These are phyloP conservation scores for Trichophyton rubrum DNA, from an alignment of 2,329 filamentous ascomycete genomes.

Conservation along the genomic window DNA sequence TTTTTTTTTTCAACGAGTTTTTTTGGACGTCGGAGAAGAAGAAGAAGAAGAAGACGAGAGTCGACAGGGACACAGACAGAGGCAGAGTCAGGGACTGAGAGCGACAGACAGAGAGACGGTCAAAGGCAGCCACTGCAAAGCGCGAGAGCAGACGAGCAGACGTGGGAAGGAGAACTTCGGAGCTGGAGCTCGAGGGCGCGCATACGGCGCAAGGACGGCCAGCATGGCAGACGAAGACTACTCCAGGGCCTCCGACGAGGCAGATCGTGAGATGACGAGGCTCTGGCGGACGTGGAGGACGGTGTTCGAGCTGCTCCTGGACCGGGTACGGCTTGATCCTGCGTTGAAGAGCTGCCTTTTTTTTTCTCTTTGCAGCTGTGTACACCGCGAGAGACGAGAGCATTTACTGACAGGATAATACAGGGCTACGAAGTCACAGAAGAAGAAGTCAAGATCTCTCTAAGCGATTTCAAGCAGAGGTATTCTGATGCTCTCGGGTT, in stretches of 20 bases:
- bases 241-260: constrained; percentile 25
- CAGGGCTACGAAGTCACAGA: constrained; percentile 90
- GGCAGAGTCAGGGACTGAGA: background rate
- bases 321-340: constrained; percentile 52
- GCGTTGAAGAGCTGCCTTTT: background rate
- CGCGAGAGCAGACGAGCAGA: background rate
- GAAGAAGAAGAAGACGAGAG: background rate
- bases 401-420: background rate
- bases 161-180: background rate
- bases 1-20: background rate
- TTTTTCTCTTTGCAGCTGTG: background rate
- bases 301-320: constrained; percentile 85
- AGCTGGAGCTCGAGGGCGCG: background rate
- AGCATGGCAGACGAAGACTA: constrained; percentile 30
- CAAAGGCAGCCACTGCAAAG: background rate
- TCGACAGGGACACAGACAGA: background rate
- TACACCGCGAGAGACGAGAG: background rate
- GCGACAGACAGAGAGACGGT: background rate
- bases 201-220: background rate
- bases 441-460: constrained; percentile 73
- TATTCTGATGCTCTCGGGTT: constrained; percentile 62
- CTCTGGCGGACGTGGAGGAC: constrained; percentile 93
- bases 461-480: constrained; percentile 64
- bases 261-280: constrained; percentile 41
- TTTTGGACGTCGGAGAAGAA: background rate